These are phyloP conservation scores for Diutina sp. DNA, from an alignment of 1,139 yeast genomes.

Conservation along the genomic window DNA sequence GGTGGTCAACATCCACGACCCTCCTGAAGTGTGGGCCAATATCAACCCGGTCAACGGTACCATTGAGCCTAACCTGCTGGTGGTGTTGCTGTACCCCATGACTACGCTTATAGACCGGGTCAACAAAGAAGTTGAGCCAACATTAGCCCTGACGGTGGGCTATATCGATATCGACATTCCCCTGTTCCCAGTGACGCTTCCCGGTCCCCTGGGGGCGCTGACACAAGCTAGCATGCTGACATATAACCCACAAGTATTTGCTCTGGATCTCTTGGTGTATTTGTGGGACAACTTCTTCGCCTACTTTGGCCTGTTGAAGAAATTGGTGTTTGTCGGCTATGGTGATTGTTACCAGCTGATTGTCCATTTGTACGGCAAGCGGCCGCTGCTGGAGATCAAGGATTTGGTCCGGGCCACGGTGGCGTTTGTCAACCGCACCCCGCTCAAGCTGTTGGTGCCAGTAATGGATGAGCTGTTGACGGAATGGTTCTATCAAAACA, in stretches of 20 bases:
- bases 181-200: constrained; percentile 13
- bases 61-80: constrained; percentile 60
- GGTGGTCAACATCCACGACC: constrained; percentile 71
- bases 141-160: constrained; percentile 48
- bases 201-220: constrained; percentile 5
- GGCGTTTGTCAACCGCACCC: constrained; percentile 53
- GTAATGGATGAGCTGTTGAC: constrained; percentile 78
- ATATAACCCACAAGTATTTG: constrained; percentile 49
- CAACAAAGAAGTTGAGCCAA: constrained; percentile 13
- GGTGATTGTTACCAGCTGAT: constrained; percentile 87
- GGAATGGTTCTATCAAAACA: constrained; percentile 86
- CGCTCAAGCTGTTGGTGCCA: constrained; percentile 67
- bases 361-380: constrained; percentile 78
- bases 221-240: neutral
- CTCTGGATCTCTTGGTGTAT: constrained; percentile 68
- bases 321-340: constrained; percentile 71
- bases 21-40: constrained; percentile 89
- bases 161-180: constrained; percentile 80
- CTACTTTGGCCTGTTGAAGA: constrained; percentile 53
- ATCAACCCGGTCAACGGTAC: constrained; percentile 70
- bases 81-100: constrained; percentile 39
- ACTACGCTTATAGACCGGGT: constrained; percentile 23
- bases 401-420: constrained; percentile 62
- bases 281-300: constrained; percentile 87
- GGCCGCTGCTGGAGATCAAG: constrained; percentile 43